Base-by-base conservation (phyloP, 495 filamentous ascomycete genomes). In the Aspergillus sclerotioniger region DNA sequence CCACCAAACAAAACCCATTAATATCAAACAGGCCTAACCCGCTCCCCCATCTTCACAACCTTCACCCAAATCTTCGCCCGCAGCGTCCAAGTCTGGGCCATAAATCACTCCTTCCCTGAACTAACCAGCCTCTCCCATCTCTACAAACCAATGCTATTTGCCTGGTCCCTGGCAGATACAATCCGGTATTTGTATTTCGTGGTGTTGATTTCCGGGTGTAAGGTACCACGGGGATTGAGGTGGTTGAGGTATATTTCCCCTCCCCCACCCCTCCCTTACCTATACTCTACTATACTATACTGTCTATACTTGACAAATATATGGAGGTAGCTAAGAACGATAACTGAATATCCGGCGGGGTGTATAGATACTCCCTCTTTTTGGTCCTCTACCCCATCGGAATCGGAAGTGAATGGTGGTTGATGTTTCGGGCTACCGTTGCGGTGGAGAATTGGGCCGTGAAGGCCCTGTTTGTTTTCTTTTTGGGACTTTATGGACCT, bases 401-500 rank as follows among this genome's bases (percentile, higher is more conserved):
- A 16, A 82, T 83, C 44, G 55, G 59, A 1, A 76, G 77, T 51
- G 82, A 83, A 61, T 73, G 69, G 61, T 80, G 71, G 74, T 62
- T 83, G 43, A 76, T 83, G 54, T 80, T 68, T 25, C 62, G 67
- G 21, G 72, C 73, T 8, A 63, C 74, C 9, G 60, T 41, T 13
- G 59, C 61, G 2, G 73, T 72, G 12, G 44, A 31, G 1, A 59
- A 39, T 21, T 31, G 28, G 63, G 55, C 62, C 20, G 64, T 73
- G 1, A 59, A 63, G 21, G 58, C 33, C 12, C 64, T 71, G 8
- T 71, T 70, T 39, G 73, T 71, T 46, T 69, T 74, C 41, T 73
- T 87, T 55, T 62, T 91, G 63, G 72, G 78, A 46, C 76, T 84
- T 31, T 94, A 92, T 73, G 79, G 86, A 45, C 89, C 89, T 17